These are phyloP conservation scores for Coffea humblotiana DNA, from an alignment of 305 asterid species.

Conservation along the genomic window DNA sequence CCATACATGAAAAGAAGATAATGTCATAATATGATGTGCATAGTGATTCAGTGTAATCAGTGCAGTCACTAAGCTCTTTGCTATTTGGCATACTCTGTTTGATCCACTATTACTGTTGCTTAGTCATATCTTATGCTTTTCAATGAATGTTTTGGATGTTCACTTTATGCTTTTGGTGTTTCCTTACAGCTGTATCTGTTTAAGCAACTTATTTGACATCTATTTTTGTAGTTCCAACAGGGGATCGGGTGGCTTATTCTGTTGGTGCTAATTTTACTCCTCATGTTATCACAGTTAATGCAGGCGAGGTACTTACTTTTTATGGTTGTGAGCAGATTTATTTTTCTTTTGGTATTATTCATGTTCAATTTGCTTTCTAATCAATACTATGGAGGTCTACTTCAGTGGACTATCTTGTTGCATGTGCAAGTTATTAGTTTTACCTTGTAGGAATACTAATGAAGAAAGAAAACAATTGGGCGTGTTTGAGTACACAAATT, in stretches of 20 bases:
- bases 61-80: neutral
- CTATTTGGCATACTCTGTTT: neutral
- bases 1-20: neutral
- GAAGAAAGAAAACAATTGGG: neutral
- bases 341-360: neutral
- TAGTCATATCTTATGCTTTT: neutral
- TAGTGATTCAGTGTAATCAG: neutral
- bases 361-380: neutral
- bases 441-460: neutral
- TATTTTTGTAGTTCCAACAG: slow-evolving; percentile 31
- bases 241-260: slow-evolving; percentile 45
- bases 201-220: slow-evolving; percentile 20
- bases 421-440: neutral
- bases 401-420: neutral
- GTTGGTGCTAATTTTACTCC: slow-evolving; percentile 74
- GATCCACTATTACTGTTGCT: neutral
- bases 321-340: slow-evolving; percentile 10
- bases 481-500: no score
- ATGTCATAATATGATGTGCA: neutral
- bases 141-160: slow-evolving; percentile 11
- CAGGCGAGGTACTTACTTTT: slow-evolving; percentile 72
- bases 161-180: slow-evolving; percentile 4
- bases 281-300: slow-evolving; percentile 75
- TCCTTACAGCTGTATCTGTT: slow-evolving; percentile 14
- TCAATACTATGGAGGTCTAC: neutral